phyloP scores from a whole-genome alignment of 2,329 filamentous ascomycete species.

The Exophiala sideris region DNA sequence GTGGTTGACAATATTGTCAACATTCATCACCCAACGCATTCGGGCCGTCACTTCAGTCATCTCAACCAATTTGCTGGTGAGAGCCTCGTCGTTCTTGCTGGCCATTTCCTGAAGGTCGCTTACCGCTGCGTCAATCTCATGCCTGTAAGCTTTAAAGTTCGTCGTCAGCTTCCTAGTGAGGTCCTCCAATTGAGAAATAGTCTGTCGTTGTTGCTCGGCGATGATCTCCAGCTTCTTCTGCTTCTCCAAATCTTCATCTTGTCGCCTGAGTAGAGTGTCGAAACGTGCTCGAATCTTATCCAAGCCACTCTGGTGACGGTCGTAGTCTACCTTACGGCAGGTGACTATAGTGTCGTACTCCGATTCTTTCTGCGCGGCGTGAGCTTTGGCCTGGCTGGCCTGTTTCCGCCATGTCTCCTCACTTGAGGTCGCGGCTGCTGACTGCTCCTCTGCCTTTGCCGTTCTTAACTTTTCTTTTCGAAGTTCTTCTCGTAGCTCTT shows the following conservation, averaged over 20 bases:
- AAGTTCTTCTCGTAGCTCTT: constrained; percentile 40
- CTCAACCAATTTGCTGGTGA: constrained; percentile 39
- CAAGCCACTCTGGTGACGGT: constrained; percentile 39
- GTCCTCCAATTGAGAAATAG: constrained; percentile 40
- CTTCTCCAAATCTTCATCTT: constrained; percentile 37
- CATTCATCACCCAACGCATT: constrained; percentile 49
- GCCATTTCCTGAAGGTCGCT: constrained; percentile 29
- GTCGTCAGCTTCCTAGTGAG: constrained; percentile 39
- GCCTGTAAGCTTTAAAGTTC: constrained; percentile 43
- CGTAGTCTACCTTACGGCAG: constrained; percentile 39
- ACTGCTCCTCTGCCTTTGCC: constrained; percentile 39
- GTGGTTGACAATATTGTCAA: constrained; percentile 36
- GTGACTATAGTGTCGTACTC: constrained; percentile 44
- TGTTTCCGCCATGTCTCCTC: constrained; percentile 29
- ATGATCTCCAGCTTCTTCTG: constrained; percentile 43
- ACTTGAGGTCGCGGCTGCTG: constrained; percentile 26
- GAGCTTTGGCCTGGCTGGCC: constrained; percentile 30
- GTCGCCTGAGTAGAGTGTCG: constrained; percentile 32
- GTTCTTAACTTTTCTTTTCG: constrained; percentile 42
- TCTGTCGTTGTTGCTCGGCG: constrained; percentile 45
- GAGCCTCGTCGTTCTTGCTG: constrained; percentile 28
- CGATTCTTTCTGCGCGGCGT: constrained; percentile 28
- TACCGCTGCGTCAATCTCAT: constrained; percentile 40
- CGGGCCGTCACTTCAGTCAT: constrained; percentile 41
- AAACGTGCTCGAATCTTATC: constrained; percentile 38